Percentiles rank a stretch among this genome's conserved stretches.
Conservation (phyloP, 176 grass and related monocot genomes). For the Cocos nucifera region DNA sequence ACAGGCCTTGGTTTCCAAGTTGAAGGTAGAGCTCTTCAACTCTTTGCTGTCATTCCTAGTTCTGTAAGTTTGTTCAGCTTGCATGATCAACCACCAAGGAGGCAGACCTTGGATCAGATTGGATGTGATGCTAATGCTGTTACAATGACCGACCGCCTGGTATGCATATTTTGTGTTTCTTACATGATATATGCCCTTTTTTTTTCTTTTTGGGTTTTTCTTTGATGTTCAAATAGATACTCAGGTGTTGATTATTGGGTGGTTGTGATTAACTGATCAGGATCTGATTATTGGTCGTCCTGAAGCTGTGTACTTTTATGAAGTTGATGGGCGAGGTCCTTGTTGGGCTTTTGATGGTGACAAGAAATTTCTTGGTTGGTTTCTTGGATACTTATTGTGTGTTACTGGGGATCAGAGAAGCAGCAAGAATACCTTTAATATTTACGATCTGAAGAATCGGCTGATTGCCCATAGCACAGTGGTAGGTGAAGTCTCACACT, state of each 20-base stretch:
- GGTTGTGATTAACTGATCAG: slow-evolving; percentile 26
- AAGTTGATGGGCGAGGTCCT: slow-evolving; percentile 84
- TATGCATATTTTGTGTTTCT: slow-evolving; percentile 22
- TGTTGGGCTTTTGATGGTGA: slow-evolving; percentile 98
- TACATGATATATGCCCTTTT: not conserved
- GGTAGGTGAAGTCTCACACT: slow-evolving; percentile 70
- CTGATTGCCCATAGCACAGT: slow-evolving; percentile 83
- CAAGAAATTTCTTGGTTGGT: slow-evolving; percentile 91
- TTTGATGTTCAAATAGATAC: not conserved
- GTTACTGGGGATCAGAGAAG: slow-evolving; percentile 76
- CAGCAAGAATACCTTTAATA: slow-evolving; percentile 57
- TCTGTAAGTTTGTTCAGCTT: slow-evolving; percentile 77
- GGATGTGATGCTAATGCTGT: slow-evolving; percentile 66
- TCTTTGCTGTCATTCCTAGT: slow-evolving; percentile 72
- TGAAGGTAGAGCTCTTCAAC: slow-evolving; percentile 69
- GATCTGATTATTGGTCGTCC: slow-evolving; percentile 80
- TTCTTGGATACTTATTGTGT: slow-evolving; percentile 82
- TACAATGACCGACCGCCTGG: slow-evolving; percentile 79
- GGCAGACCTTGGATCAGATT: slow-evolving; percentile 80
- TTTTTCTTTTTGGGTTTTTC: not conserved
- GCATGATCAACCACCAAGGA: slow-evolving; percentile 71
- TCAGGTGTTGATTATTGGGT: no score
- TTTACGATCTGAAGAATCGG: slow-evolving; percentile 90
- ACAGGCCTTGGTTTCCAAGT: slow-evolving; percentile 74
- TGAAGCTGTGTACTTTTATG: slow-evolving; percentile 98